Conservation (phyloP, 1,284 basidiomycete species). For the Ustilago lituana region DNA sequence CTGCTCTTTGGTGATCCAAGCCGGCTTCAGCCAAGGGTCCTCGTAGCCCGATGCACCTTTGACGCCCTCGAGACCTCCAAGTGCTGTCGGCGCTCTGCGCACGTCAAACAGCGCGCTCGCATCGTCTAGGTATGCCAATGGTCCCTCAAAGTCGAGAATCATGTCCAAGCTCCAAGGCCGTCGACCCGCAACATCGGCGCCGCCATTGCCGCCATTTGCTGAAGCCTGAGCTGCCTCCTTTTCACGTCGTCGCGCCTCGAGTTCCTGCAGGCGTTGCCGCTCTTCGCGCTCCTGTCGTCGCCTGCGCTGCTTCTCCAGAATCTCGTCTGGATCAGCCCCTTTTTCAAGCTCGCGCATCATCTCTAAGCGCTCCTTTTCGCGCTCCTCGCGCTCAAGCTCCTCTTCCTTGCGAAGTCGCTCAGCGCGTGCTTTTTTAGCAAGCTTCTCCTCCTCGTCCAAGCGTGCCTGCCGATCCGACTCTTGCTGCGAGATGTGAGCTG, state of each 20-base stretch:
- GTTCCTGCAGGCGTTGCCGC: slow-evolving; percentile 26
- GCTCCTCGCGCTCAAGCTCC: slow-evolving; percentile 50
- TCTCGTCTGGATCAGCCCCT: slow-evolving; percentile 55
- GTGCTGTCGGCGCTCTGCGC: slow-evolving; percentile 42
- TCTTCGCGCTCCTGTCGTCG: slow-evolving; percentile 50
- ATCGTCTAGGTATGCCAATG: slow-evolving; percentile 58
- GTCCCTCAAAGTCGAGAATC: slow-evolving; percentile 58
- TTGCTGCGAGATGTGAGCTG: slow-evolving; percentile 49
- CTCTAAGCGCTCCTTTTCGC: slow-evolving; percentile 55
- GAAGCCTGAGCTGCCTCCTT: slow-evolving; percentile 32
- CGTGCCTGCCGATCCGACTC: slow-evolving; percentile 54
- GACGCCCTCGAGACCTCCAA: slow-evolving; percentile 50
- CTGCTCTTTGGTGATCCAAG: slow-evolving; percentile 35
- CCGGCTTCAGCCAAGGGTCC: slow-evolving; percentile 57
- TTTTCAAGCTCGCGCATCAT: slow-evolving; percentile 57
- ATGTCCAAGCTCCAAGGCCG: slow-evolving; percentile 50
- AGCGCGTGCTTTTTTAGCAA: slow-evolving; percentile 49
- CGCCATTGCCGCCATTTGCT: slow-evolving; percentile 5
- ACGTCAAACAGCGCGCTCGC: slow-evolving; percentile 43
- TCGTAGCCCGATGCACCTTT: slow-evolving; percentile 48
- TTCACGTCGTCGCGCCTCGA: slow-evolving; percentile 29
- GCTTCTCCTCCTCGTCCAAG: slow-evolving; percentile 49
- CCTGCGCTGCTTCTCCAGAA: slow-evolving; percentile 46
- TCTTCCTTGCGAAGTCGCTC: slow-evolving; percentile 53
- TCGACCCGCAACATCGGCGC: slow-evolving; percentile 18